Evolutionary conservation across 345 rosid species (phyloP).

Genomic region (Salix udensis): DNA sequence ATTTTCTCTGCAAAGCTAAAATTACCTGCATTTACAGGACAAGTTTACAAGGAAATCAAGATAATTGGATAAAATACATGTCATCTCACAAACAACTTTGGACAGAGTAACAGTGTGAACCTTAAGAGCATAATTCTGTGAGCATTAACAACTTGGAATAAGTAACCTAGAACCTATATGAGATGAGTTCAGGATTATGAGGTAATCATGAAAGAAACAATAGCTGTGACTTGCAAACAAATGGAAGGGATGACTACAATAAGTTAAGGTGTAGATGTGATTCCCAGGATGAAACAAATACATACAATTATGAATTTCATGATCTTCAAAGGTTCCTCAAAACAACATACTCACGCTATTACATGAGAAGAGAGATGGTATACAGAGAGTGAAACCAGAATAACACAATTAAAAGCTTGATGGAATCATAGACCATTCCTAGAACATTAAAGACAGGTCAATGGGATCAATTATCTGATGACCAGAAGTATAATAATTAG

Average conservation of each 20-base stretch:
- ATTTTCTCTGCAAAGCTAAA: conserved; percentile 78
- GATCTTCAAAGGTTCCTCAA: background rate
- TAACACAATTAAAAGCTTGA: background rate
- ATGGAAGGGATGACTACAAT: background rate
- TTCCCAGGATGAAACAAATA: background rate
- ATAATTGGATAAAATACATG: background rate
- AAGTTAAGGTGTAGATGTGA: background rate
- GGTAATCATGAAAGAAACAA: background rate
- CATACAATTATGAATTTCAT: background rate
- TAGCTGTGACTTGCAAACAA: background rate
- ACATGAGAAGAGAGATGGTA: background rate
- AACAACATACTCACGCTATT: background rate
- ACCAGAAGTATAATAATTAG: background rate
- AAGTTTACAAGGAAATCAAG: conserved; percentile 1
- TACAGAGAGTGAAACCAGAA: background rate
- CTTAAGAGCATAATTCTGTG: background rate
- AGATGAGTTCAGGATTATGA: background rate
- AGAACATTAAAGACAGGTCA: background rate
- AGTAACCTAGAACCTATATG: background rate
- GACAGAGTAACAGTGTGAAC: background rate
- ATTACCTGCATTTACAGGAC: conserved; percentile 50
- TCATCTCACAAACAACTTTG: background rate
- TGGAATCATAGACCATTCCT: background rate
- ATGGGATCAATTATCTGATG: background rate
- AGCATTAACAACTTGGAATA: background rate